A percentile compares a stretch with the other conserved stretches of the same genome.
Conservation (phyloP, 2,329 filamentous ascomycete genomes). For the Fusarium udum region DNA sequence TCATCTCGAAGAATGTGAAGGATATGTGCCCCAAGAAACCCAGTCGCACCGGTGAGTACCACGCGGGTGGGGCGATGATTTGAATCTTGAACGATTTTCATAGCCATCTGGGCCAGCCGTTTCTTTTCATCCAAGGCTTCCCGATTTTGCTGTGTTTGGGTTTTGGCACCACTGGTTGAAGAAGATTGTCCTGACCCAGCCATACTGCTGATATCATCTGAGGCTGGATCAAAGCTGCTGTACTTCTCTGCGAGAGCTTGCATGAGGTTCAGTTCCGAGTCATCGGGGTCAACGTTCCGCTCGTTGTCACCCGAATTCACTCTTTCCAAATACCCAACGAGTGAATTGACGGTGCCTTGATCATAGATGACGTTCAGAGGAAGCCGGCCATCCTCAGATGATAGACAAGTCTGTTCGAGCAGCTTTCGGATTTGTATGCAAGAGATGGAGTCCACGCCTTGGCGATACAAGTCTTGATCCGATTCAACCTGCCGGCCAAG, state of each 20-base stretch:
- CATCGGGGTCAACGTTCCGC: not conserved
- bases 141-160: not conserved
- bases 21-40: constrained; percentile 70
- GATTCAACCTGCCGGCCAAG: constrained; percentile 44
- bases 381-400: constrained; percentile 39
- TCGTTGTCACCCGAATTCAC: not conserved
- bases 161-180: not conserved
- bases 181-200: accelerated
- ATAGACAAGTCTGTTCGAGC: constrained; percentile 42
- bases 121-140: not conserved
- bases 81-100: not conserved
- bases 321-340: constrained; percentile 38
- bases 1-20: constrained; percentile 31
- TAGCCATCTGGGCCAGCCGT: not conserved
- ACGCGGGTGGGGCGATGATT: not conserved
- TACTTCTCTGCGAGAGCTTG: constrained; percentile 15
- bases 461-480: constrained; percentile 63
- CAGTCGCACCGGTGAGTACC: constrained; percentile 71
- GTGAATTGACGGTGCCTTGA: constrained; percentile 58
- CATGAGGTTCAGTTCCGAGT: not conserved
- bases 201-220: accelerated
- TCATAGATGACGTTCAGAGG: constrained; percentile 70
- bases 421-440: constrained; percentile 61
- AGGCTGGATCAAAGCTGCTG: not conserved
- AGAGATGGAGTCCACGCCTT: constrained; percentile 68